phyloP scores from a whole-genome alignment of 1,284 basidiomycete genomes.

The Dichomitus squalens region DNA sequence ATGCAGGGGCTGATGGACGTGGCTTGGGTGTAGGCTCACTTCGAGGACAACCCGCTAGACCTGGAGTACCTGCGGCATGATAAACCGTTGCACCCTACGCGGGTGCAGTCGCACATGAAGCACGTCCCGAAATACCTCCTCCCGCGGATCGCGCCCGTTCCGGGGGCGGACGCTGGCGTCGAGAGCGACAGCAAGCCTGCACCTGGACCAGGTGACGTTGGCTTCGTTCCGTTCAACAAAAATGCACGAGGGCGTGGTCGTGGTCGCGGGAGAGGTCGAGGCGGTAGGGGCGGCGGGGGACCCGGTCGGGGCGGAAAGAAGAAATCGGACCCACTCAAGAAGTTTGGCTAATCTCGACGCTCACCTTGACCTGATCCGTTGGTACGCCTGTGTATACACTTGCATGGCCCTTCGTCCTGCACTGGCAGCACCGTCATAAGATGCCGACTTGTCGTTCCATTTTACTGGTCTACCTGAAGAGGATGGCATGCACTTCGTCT shows the following conservation, averaged over 20 bases:
- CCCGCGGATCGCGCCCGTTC: slow-evolving; percentile 73
- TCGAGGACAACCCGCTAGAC: slow-evolving; percentile 96
- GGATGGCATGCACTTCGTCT: too few relatives aligned
- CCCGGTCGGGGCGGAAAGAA: slow-evolving; percentile 56
- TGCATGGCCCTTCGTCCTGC: too few relatives aligned
- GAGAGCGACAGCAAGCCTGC: slow-evolving; percentile 26
- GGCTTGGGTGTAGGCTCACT: slow-evolving; percentile 74
- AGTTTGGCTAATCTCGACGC: slow-evolving; percentile 49
- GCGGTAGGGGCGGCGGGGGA: slow-evolving; percentile 30
- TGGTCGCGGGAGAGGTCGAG: slow-evolving; percentile 52
- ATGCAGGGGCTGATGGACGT: neutral
- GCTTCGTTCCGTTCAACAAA: slow-evolving; percentile 78
- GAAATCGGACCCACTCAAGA: slow-evolving; percentile 77
- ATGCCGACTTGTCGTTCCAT: too few relatives aligned
- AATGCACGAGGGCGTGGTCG: slow-evolving; percentile 43
- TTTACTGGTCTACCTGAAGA: too few relatives aligned
- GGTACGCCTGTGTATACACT: neutral
- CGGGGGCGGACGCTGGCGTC: slow-evolving; percentile 36
- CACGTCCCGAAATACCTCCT: slow-evolving; percentile 94
- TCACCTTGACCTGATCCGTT: neutral
- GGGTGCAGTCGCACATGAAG: slow-evolving; percentile 93
- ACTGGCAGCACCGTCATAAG: too few relatives aligned
- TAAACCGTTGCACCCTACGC: slow-evolving; percentile 86
- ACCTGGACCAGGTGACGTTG: slow-evolving; percentile 33
- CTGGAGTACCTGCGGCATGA: slow-evolving; percentile 94